A percentile compares a stretch with the other conserved stretches of the same genome.
Evolutionary conservation across 768 basidiomycete genomes (phyloP).

Genomic region (Mycena alexandri): DNA sequence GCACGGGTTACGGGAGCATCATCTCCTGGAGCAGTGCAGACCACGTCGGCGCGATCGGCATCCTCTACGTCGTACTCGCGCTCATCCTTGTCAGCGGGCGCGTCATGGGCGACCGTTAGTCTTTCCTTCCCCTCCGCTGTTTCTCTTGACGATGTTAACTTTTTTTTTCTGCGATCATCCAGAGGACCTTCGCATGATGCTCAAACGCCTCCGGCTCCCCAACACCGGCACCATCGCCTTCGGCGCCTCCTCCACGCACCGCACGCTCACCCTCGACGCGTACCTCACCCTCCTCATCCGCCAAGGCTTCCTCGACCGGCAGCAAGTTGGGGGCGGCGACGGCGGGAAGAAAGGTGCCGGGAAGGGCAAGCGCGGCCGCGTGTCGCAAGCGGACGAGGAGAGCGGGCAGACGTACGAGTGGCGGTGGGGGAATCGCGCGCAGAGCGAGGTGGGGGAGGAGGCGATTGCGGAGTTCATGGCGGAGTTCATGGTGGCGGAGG

Average conservation of each 20-base stretch:
- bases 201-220: slow-evolving; percentile 78
- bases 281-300: slow-evolving; percentile 74
- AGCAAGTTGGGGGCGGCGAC: slow-evolving; percentile 53
- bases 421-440: slow-evolving; percentile 88
- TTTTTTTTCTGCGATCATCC: neutral
- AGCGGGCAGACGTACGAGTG: slow-evolving; percentile 43
- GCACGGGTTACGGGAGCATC: slow-evolving; percentile 68
- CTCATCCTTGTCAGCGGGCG: slow-evolving; percentile 88
- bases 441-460: slow-evolving; percentile 86
- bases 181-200: slow-evolving; percentile 81
- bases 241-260: slow-evolving; percentile 63
- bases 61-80: slow-evolving; percentile 85
- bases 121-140: slow-evolving; percentile 11
- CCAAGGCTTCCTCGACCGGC: slow-evolving; percentile 85
- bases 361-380: slow-evolving; percentile 67
- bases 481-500: slow-evolving; percentile 77
- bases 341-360: slow-evolving; percentile 56
- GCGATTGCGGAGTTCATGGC: slow-evolving; percentile 81
- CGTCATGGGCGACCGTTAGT: slow-evolving; percentile 80
- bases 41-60: slow-evolving; percentile 76
- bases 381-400: slow-evolving; percentile 54
- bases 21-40: slow-evolving; percentile 79
- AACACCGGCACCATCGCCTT: slow-evolving; percentile 63
- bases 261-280: slow-evolving; percentile 68
- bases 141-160: slow-evolving; percentile 7